Evolutionary conservation across 805 yeast species (phyloP).

Genomic region (Wickerhamiella kurtzmanii): DNA sequence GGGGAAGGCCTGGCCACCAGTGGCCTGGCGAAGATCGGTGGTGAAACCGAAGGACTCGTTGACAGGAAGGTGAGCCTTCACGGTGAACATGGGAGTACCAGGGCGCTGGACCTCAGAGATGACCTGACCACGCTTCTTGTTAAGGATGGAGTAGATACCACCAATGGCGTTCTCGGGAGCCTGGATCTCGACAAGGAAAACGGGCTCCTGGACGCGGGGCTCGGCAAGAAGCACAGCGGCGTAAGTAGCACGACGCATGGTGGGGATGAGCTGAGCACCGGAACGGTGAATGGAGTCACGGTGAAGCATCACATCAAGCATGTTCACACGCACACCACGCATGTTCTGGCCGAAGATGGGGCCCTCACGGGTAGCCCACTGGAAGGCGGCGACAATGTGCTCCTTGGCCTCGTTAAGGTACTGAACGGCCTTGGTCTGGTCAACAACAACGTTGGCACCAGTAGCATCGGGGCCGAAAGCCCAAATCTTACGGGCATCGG

Average conservation of each 20-base stretch:
- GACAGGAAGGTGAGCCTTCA: slow-evolving; percentile 99
- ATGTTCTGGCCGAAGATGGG: slow-evolving; percentile 93
- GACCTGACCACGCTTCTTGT: slow-evolving; percentile 98
- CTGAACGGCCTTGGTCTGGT: slow-evolving; percentile 99
- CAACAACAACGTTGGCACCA: slow-evolving; percentile 98
- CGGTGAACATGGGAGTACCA: slow-evolving; percentile 99
- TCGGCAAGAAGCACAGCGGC: slow-evolving; percentile 96
- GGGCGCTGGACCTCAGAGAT: slow-evolving; percentile 99
- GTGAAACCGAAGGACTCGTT: slow-evolving; percentile 99
- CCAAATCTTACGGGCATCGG: slow-evolving; percentile 99
- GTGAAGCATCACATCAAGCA: slow-evolving; percentile 96
- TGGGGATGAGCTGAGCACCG: slow-evolving; percentile 99
- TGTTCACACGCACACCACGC: slow-evolving; percentile 95
- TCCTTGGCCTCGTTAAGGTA: slow-evolving; percentile 98
- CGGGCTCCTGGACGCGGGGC: slow-evolving; percentile 99
- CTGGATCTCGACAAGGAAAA: slow-evolving; percentile 97
- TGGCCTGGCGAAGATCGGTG: slow-evolving; percentile 98
- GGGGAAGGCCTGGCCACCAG: slow-evolving; percentile 99
- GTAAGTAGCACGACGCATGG: slow-evolving; percentile 99
- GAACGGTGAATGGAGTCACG: slow-evolving; percentile 99
- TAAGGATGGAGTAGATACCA: slow-evolving; percentile 99
- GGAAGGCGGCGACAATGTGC: slow-evolving; percentile 99
- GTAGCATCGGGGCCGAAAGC: slow-evolving; percentile 99
- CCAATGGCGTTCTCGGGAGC: slow-evolving; percentile 99
- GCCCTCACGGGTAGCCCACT: slow-evolving; percentile 99